Evolutionary conservation across 2,329 filamentous ascomycete genomes (phyloP), one percentile per base, ranked within the genome.

Genomic region (Metarhizium humberi): DNA sequence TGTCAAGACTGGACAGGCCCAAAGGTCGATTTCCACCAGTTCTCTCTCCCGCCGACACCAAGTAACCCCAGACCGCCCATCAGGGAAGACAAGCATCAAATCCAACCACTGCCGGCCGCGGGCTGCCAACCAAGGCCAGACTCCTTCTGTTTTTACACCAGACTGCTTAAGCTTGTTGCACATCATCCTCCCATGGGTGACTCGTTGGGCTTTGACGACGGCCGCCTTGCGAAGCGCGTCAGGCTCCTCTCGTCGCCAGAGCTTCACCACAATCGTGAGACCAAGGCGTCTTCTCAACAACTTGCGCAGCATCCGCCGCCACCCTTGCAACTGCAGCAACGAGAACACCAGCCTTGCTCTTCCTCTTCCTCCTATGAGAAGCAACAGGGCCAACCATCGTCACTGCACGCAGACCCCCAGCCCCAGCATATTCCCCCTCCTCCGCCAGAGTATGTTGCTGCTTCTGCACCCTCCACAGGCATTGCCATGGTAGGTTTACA

Each of bases 171-270:
- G 54, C 29, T 36, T 25, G 25, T 46, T 50, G 40, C 52, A 18
- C 50, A 50, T 54, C 38, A 20, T 20, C n/a, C 47, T 47, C 55
- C 52, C 47, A 64, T 64, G 61, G 57, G 53, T 25, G 58, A 57
- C 36, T 51, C 53, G 25, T 13, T 55, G 49, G 50, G 55, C 29
- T 32, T n/a, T 20, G 52, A 58, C 34, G 56, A 59, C 43, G 49
- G 53, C 30, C 60, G 60, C 49, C 57, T 59, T 29, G 58, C 60
- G 30, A 64, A 64, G 60, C 63, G 63, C 55, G 50, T 60, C 59
- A 63, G 59, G 59, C 34, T 61, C 52, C 53, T 54, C 30, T 38
- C 53, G 38, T 56, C 50, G 36, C 50, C 47, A 36, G 52, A 52
- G 20, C 46, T 29, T 43, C 46, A 50, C 14, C 5, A 14, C 29